Evolutionary conservation across 1,284 basidiomycete species (phyloP), one percentile per base, ranked within the genome.

Genomic region (Cutaneotrichosporon dermatis): DNA sequence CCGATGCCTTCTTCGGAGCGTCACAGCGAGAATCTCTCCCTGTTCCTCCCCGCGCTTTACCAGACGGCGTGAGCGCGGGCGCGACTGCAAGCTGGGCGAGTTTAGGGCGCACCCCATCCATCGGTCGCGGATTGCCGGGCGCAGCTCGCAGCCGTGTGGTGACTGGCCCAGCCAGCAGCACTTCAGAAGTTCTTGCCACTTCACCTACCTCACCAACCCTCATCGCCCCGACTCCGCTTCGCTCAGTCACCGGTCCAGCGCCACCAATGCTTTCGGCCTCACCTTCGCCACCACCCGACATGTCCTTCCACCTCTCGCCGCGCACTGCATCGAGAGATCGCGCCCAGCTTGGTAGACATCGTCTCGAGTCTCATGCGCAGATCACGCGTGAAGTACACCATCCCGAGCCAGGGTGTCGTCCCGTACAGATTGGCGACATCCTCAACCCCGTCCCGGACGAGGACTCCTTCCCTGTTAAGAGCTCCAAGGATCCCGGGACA

Each of bases 1-100:
- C 71, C 6, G 75, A 76, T 45, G 55, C 72, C 2, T 76, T 76
- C 66, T 76, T 76, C 57, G 60, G 69, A 2, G 48, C 61, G 6
- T 58, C 60, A 37, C 46, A 53, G 25, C 51, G 51, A 9, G 62
- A 67, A 51, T 51, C 58, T 7, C 57, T 76, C n/a, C 74, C 74
- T 10, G 54, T 66, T 12, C 74, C 74, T 0, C 74, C 72, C 1
- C 65, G 33, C 34, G 51, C 12, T 37, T 52, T 37, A 49, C 54
- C 42, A 5, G 36, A 40, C 25, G 25, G 46, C 4, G 25, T 36
- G 12, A 5, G 25, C 8, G 34, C 25, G 13, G 34, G 34, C 34
- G 33, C 46, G 25, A 13, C 46, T 6, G 6, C 10, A 25, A 25
- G 25, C 6, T 49, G 46, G 46, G 34, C 5, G 12, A 41, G 16